Conservation (phyloP, 2,329 filamentous ascomycete species). For the Fusarium fujikuroi region DNA sequence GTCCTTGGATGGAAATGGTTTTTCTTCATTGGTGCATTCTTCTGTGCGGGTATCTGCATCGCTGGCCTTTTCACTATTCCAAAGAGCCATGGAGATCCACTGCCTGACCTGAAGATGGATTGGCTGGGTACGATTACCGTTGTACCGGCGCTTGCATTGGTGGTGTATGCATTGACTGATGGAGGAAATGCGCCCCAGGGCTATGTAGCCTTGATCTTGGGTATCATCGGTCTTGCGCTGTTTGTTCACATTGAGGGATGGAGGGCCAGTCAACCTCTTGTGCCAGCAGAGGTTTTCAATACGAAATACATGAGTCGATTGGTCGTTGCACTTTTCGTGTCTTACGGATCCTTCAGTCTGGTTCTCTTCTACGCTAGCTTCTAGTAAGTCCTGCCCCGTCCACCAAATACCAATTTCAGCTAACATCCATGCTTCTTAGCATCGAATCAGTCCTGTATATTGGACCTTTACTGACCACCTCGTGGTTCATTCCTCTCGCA, state of each 20-base stretch:
- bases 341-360: slow-evolving; percentile 75
- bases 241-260: slow-evolving; percentile 79
- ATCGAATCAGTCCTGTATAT: slow-evolving; percentile 69
- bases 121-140: slow-evolving; percentile 72
- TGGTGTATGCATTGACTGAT: slow-evolving; percentile 81
- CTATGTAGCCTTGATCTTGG: slow-evolving; percentile 70
- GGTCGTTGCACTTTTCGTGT: slow-evolving; percentile 68
- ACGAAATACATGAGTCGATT: slow-evolving; percentile 76
- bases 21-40: slow-evolving; percentile 70
- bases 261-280: slow-evolving; percentile 73
- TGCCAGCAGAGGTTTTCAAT: slow-evolving; percentile 76
- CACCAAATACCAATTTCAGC: rapidly evolving
- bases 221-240: slow-evolving; percentile 65
- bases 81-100: slow-evolving; percentile 43
- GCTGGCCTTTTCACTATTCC: slow-evolving; percentile 57
- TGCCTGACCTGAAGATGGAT: slow-evolving; percentile 66
- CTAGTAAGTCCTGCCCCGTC: slow-evolving; percentile 58
- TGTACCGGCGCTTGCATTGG: slow-evolving; percentile 72
- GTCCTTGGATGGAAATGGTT: slow-evolving; percentile 74
- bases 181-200: slow-evolving; percentile 73
- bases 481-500: slow-evolving; percentile 76
- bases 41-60: slow-evolving; percentile 56
- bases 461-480: slow-evolving; percentile 71
- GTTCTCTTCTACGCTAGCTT: slow-evolving; percentile 76
- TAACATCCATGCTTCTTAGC: slow-evolving; percentile 47